Percentiles rank a stretch among this genome's conserved stretches.
Evolutionary conservation across 2,329 filamentous ascomycete genomes (phyloP).

Genomic region (Beauveria bassiana): DNA sequence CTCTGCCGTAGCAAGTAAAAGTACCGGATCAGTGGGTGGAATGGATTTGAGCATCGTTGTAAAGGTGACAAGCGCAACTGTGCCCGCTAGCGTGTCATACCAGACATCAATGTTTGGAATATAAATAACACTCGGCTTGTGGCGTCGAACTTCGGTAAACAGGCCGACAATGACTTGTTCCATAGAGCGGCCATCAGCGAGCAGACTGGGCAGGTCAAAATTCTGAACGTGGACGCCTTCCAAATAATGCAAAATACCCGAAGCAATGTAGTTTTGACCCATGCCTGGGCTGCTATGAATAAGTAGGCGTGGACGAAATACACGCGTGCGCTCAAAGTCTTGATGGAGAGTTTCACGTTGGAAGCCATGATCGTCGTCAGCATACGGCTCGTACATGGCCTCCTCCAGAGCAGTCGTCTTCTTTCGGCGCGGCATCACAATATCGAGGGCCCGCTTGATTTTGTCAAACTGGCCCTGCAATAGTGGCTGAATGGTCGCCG

Average conservation of each 20-base stretch:
- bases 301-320: constrained; percentile 82
- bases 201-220: constrained; percentile 81
- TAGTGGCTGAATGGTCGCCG: constrained; percentile 72
- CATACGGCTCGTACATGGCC: constrained; percentile 81
- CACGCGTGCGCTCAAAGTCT: constrained; percentile 78
- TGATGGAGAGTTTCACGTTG: constrained; percentile 66
- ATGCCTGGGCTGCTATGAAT: constrained; percentile 79
- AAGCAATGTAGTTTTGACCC: constrained; percentile 86
- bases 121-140: constrained; percentile 94
- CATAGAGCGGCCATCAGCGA: constrained; percentile 73
- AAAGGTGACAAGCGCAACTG: constrained; percentile 73
- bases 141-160: constrained; percentile 85
- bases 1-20: constrained; percentile 82
- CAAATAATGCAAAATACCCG: constrained; percentile 80
- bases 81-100: constrained; percentile 57
- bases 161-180: constrained; percentile 86
- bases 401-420: constrained; percentile 86
- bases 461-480: constrained; percentile 62
- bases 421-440: constrained; percentile 76
- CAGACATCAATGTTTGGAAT: constrained; percentile 85
- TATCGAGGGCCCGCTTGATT: constrained; percentile 63
- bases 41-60: constrained; percentile 73
- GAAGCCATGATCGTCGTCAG: constrained; percentile 77
- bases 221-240: constrained; percentile 92
- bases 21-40: constrained; percentile 80